A percentile compares a stretch with the other conserved stretches of the same genome.
Conservation (phyloP, 768 basidiomycete species). For the Candolleomyces efflorescens region DNA sequence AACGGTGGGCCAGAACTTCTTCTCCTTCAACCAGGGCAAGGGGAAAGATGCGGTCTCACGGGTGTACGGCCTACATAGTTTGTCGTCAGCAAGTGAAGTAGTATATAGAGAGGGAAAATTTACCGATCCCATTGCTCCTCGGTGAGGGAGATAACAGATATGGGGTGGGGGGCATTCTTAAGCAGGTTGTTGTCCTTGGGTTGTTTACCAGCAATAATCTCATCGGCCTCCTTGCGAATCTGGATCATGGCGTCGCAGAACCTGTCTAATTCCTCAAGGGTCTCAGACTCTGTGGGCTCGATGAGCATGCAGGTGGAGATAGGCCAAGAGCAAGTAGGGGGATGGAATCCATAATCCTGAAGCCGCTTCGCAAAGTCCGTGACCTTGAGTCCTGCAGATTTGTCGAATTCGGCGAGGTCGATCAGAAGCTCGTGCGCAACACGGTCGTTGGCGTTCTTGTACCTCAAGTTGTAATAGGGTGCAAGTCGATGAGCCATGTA, state of each 20-base stretch:
- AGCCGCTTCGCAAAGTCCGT: slow-evolving; percentile 95
- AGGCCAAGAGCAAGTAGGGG: slow-evolving; percentile 98
- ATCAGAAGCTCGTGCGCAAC: slow-evolving; percentile 97
- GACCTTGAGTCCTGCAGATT: slow-evolving; percentile 84
- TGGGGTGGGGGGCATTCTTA: slow-evolving; percentile 92
- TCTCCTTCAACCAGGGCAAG: slow-evolving; percentile 71
- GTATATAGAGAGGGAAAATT: too few species aligned
- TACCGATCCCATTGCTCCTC: slow-evolving; percentile 78
- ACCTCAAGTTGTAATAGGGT: slow-evolving; percentile 81
- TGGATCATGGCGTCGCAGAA: slow-evolving; percentile 99
- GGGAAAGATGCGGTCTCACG: slow-evolving; percentile 92
- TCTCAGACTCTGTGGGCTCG: slow-evolving; percentile 96
- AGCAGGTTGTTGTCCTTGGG: slow-evolving; percentile 89
- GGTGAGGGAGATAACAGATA: slow-evolving; percentile 64
- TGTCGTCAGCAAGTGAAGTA: too few species aligned
- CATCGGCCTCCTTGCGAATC: slow-evolving; percentile 88
- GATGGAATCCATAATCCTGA: slow-evolving; percentile 95
- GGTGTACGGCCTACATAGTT: slow-evolving; percentile 57
- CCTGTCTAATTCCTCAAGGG: slow-evolving; percentile 89
- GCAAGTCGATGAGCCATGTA: slow-evolving; percentile 92
- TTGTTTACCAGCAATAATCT: slow-evolving; percentile 82
- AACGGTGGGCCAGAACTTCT: slow-evolving; percentile 97
- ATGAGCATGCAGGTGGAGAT: slow-evolving; percentile 96
- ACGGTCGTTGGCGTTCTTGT: slow-evolving; percentile 84
- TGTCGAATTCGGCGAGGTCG: slow-evolving; percentile 94